Evolutionary conservation across 2,329 filamentous ascomycete genomes (phyloP).

Genomic region (Colletotrichum tanaceti): DNA sequence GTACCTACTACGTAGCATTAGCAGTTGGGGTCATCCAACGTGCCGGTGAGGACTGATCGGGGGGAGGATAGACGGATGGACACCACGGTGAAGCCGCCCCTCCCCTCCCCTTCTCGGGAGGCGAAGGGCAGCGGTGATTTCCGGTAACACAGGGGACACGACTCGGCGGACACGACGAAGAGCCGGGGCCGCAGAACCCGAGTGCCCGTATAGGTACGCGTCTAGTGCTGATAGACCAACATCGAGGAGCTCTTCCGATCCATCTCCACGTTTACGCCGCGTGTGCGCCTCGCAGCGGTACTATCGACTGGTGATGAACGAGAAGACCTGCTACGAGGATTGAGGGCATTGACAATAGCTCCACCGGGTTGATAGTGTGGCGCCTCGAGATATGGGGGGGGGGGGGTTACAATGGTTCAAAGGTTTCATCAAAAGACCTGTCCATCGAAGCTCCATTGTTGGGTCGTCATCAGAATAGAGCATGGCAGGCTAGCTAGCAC

Average conservation of each 20-base stretch:
- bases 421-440: neutral
- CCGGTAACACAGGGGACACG: conserved; percentile 1
- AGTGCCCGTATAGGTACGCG: neutral
- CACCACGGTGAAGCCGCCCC: conserved; percentile 8
- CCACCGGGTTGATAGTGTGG: neutral
- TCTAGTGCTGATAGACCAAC: neutral
- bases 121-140: conserved; percentile 20
- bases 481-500: neutral
- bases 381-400: conserved; percentile 5
- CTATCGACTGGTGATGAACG: conserved; percentile 7
- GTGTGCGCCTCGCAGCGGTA: conserved; percentile 1
- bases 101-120: conserved; percentile 2
- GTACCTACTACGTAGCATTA: no score
- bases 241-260: neutral
- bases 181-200: neutral
- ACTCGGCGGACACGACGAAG: neutral
- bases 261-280: conserved; percentile 7
- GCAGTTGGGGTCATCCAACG: conserved; percentile 21
- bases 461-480: conserved; percentile 7
- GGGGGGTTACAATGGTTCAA: no score
- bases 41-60: conserved; percentile 6
- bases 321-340: neutral
- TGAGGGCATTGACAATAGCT: conserved; percentile 13
- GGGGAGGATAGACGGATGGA: neutral
- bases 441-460: neutral